Evolutionary conservation across 2,329 filamentous ascomycete species (phyloP).

Genomic region (Elsinoe arachidis): DNA sequence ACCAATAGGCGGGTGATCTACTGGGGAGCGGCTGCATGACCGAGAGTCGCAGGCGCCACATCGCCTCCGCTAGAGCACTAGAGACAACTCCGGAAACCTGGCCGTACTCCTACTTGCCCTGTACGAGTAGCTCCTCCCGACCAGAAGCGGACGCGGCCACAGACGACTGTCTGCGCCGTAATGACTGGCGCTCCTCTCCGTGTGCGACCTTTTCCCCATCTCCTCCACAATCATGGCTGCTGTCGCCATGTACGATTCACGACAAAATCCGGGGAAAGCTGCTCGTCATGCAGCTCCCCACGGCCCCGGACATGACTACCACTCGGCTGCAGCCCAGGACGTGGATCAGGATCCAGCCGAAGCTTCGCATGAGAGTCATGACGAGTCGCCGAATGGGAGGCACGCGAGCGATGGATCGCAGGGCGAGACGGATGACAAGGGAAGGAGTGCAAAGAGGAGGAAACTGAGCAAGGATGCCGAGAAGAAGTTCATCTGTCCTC

Average conservation of each 20-base stretch:
- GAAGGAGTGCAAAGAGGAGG: constrained; percentile 23
- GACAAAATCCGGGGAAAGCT: constrained; percentile 11
- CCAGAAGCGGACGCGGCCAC: not conserved
- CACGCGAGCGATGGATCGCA: constrained; percentile 7
- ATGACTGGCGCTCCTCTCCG: constrained; percentile 1
- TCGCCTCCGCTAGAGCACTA: not conserved
- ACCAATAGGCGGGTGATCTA: constrained; percentile 5
- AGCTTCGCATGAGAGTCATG: constrained; percentile 3
- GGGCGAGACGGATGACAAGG: not conserved
- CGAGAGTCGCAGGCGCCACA: constrained; percentile 6
- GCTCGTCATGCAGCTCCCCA: not conserved
- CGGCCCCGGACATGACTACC: not conserved
- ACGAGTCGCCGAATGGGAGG: not conserved
- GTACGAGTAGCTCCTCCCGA: no score
- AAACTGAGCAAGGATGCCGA: constrained; percentile 38
- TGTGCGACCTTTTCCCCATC: not conserved
- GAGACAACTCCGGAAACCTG: not conserved
- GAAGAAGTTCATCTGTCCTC: constrained; percentile 63
- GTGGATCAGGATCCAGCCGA: not conserved
- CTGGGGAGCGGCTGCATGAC: constrained; percentile 10
- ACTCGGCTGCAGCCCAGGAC: not conserved
- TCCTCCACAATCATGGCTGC: constrained; percentile 4
- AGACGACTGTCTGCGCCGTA: not conserved
- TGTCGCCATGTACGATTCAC: constrained; percentile 9
- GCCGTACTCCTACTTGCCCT: not conserved